Evolutionary conservation across 2,329 filamentous ascomycete genomes (phyloP).

Genomic region (Fusarium guadeloupense): DNA sequence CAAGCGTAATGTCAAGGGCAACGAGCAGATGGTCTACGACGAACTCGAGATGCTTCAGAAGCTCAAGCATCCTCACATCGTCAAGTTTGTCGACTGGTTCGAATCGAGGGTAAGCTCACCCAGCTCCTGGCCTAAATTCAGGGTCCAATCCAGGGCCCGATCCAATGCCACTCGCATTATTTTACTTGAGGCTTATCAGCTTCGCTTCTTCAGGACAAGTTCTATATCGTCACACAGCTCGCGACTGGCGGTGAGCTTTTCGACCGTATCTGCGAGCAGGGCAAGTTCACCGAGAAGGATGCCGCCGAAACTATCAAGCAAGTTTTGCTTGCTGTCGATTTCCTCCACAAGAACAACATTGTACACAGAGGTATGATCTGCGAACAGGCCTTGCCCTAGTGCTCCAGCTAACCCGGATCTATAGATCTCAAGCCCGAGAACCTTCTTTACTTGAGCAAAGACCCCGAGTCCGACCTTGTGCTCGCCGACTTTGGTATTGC

Average conservation of each 20-base stretch:
- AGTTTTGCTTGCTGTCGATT: slow-evolving; percentile 91
- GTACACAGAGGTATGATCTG: slow-evolving; percentile 83
- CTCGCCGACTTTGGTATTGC: slow-evolving; percentile 98
- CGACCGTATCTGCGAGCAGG: slow-evolving; percentile 97
- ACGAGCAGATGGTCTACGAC: slow-evolving; percentile 98
- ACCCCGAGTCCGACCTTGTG: slow-evolving; percentile 82
- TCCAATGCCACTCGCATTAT: slow-evolving; percentile 1
- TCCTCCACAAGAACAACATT: slow-evolving; percentile 92
- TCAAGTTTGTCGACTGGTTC: slow-evolving; percentile 98
- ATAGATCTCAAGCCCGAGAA: slow-evolving; percentile 98
- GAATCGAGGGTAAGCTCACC: slow-evolving; percentile 81
- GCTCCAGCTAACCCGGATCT: slow-evolving; percentile 8
- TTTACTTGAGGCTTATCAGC: slow-evolving; percentile 18
- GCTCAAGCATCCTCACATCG: slow-evolving; percentile 93
- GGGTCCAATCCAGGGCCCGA: slow-evolving; percentile 1
- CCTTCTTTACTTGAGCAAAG: slow-evolving; percentile 87
- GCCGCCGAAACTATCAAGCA: slow-evolving; percentile 95
- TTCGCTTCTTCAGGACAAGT: slow-evolving; percentile 79
- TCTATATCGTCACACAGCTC: slow-evolving; percentile 97
- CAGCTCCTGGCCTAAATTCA: background rate
- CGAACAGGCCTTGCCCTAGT: background rate
- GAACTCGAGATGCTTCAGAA: slow-evolving; percentile 93
- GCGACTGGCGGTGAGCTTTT: slow-evolving; percentile 97
- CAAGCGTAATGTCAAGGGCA: slow-evolving; percentile 98
- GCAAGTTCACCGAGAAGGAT: slow-evolving; percentile 98